A percentile compares a stretch with the other conserved stretches of the same genome.
Evolutionary conservation across 2,329 filamentous ascomycete genomes (phyloP).

Genomic region (Aureobasidium sp.): DNA sequence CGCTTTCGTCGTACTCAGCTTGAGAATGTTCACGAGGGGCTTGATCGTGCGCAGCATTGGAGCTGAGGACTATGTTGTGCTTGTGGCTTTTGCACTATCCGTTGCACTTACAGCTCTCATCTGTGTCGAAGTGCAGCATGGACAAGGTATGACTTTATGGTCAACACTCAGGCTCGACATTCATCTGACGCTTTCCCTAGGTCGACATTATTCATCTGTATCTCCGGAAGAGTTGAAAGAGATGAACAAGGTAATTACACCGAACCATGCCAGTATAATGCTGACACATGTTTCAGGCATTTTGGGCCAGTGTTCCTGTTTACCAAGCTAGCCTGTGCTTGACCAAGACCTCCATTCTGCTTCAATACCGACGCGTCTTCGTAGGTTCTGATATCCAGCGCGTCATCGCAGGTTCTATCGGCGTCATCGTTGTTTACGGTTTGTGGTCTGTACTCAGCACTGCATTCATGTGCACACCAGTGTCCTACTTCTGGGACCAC

Average conservation of each 20-base stretch:
- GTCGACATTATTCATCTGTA: constrained; percentile 5
- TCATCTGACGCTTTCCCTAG: neutral
- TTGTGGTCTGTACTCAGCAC: constrained; percentile 29
- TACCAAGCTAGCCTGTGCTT: constrained; percentile 34
- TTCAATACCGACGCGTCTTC: constrained; percentile 45
- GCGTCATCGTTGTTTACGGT: constrained; percentile 29
- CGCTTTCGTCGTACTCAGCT: constrained; percentile 13
- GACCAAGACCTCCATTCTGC: constrained; percentile 41
- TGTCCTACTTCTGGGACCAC: constrained; percentile 37
- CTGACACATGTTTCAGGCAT: constrained; percentile 1
- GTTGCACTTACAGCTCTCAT: constrained; percentile 16
- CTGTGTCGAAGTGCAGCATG: constrained; percentile 16
- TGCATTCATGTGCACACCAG: constrained; percentile 36
- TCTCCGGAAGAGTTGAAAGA: neutral
- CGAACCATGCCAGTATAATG: neutral
- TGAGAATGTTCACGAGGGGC: constrained; percentile 16
- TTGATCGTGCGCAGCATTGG: constrained; percentile 17
- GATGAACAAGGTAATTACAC: constrained; percentile 10
- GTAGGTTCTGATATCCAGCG: constrained; percentile 33
- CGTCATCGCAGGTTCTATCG: constrained; percentile 25
- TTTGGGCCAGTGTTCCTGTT: constrained; percentile 31
- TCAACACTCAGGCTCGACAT: neutral
- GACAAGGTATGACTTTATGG: neutral
- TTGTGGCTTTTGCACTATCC: constrained; percentile 14
- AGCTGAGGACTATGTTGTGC: constrained; percentile 16